A percentile compares a stretch with the other conserved stretches of the same genome.
Conservation (phyloP, 1,139 yeast species). For the Magnusiomyces clavatus region DNA sequence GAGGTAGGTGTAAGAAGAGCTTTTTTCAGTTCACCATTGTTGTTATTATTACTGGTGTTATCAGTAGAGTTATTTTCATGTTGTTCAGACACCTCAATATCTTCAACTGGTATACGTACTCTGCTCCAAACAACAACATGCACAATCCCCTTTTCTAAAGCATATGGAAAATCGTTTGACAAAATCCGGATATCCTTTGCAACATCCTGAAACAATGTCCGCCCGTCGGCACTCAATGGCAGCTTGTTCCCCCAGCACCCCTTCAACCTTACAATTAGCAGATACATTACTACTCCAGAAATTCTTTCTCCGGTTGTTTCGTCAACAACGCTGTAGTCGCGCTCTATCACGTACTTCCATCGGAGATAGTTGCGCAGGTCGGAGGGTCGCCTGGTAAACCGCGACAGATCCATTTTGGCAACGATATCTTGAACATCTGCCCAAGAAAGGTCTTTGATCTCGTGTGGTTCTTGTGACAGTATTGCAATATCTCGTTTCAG, state of each 20-base stretch:
- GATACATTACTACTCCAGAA: constrained; percentile 1
- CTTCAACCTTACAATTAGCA: background rate
- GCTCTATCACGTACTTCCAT: constrained; percentile 26
- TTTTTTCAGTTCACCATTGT: too few relatives aligned
- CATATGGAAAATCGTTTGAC: constrained; percentile 37
- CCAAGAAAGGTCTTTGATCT: constrained; percentile 11
- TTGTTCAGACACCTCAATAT: constrained; percentile 7
- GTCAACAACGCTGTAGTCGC: constrained; percentile 18
- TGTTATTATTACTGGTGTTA: background rate
- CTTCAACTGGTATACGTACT: constrained; percentile 28
- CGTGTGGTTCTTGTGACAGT: background rate
- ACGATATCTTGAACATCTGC: constrained; percentile 5
- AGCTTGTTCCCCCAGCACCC: constrained; percentile 3
- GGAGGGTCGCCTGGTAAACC: constrained; percentile 30
- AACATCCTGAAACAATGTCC: constrained; percentile 19
- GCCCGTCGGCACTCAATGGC: constrained; percentile 13
- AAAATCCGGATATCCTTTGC: constrained; percentile 30
- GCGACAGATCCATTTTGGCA: constrained; percentile 21
- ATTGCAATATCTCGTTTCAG: constrained; percentile 10
- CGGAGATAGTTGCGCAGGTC: constrained; percentile 28
- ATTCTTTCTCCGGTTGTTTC: background rate
- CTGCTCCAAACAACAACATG: constrained; percentile 39
- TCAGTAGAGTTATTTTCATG: background rate
- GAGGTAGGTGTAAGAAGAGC: constrained; percentile 1
- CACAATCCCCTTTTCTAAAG: constrained; percentile 30